Base-by-base conservation (phyloP, 768 basidiomycete species). In the Collybiopsis luxurians region DNA sequence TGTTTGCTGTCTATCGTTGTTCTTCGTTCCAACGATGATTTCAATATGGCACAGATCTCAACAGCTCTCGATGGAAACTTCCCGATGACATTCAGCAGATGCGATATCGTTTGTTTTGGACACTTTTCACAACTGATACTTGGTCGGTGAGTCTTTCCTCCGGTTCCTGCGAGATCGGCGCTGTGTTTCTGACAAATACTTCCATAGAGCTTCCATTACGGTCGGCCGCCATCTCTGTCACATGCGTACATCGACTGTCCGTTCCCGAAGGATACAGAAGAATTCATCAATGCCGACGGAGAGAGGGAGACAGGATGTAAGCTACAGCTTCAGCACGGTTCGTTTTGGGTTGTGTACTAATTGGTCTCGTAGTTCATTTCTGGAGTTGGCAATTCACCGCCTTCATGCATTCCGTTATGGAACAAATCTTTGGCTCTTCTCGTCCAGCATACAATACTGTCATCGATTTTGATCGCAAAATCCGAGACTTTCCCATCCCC, bases 21-120 rank as follows among this genome's bases (percentile, higher is more conserved):
- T n/a, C 17, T 34, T 17, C n/a, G n/a, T 12, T 49, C 49, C 34
- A n/a, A 44, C 49, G 43, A 36, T 27, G 12, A 42, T 24, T 12
- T 19, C 44, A 12, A 38, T 59, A 34, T 34, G 31, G 31, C 13
- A 13, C 50, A 89, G 86, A 89, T 65, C 70, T 87, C 34, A 79
- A 85, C 55, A 78, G 82, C 49, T 70, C 75, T 5, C 75, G 84
- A 26, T 90, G 87, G 83, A 78, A 82, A 27, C 72, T 90, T 4
- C 72, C 76, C 17, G 72, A 76, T 26, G 67, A 70, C 21, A 67
- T 73, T 39, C 66, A 72, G 17, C 73, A 83, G 57, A 72, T 75
- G 54, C 80, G 88, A 17, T 78, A 74, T 53, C 73, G 73, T 21
- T 70, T 86, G 11, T 89, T 89, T 64, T 91, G 87, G 86, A 81